Evolutionary conservation across 1,284 basidiomycete species (phyloP), one percentile per base, ranked within the genome.

Genomic region (Melanopsichium pennsylvanicum): DNA sequence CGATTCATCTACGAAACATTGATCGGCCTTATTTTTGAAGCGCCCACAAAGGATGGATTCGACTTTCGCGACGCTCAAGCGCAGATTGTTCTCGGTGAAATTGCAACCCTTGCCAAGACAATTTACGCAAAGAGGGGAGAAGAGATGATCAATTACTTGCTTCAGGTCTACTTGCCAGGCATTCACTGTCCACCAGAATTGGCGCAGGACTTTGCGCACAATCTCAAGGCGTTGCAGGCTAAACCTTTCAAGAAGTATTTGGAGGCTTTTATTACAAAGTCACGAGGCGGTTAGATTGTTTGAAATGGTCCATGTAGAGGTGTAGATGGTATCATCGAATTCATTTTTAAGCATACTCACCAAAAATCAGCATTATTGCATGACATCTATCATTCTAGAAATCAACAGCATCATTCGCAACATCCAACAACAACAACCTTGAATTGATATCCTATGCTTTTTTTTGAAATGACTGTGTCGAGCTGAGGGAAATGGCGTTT

Each of bases 1-100:
- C 86, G 87, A 12, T 96, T 96, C 79, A 86, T 97, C 43, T 99
- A 98, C 81, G 90, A 95, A 70, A 87, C 89, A 9, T 83, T 97
- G 35, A 84, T 97, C 44, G 91, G 91, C 4, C 84, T 89, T 1
- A 89, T 89, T 27, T 97, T 99, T 80, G 85, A 88, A 19, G 88
- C 97, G 5, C 88, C 93, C 0, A 88, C 90, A 11, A 85, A 86
- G 19, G 86, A 89, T 0, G 86, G 88, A 35, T 93, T 97, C 79
- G 95, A 95, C 77, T 84, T 90, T 70, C 90, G 90, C 74, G 92
- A 95, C 75, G 92, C 91, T 5, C 91, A 93, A 52, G 46, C 70
- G 80, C 70, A 74, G 41, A 23, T 47, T 23, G 43, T 64, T 34
- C 44, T 72, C 13, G 37, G 70, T 1, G 72, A 74, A 25, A 63